Evolutionary conservation across 495 filamentous ascomycete species (phyloP).

Genomic region (Hypoxylon subgilvum): DNA sequence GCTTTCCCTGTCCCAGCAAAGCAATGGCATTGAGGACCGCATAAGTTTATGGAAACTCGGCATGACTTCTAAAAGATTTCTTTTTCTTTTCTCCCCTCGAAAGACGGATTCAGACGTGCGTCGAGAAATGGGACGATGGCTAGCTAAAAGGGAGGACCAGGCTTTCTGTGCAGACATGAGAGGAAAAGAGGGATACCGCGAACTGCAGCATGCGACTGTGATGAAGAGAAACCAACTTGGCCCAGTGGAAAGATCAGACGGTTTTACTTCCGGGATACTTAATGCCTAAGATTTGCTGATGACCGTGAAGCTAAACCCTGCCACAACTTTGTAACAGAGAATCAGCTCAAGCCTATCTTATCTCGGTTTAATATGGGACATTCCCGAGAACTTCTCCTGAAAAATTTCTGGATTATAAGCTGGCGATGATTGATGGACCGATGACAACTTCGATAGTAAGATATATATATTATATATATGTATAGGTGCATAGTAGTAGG

Average conservation of each 20-base stretch:
- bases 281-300: constrained; percentile 18
- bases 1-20: constrained; percentile 32
- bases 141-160: constrained; percentile 39
- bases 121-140: constrained; percentile 32
- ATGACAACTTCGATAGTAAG: too few relatives aligned
- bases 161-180: constrained; percentile 33
- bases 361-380: too few relatives aligned
- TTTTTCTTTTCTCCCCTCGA: constrained; percentile 39
- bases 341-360: too few relatives aligned
- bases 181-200: constrained; percentile 20
- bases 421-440: too few relatives aligned
- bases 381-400: too few relatives aligned
- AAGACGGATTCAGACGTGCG: constrained; percentile 32
- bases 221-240: constrained; percentile 35
- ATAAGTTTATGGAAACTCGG: constrained; percentile 41
- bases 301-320: constrained; percentile 8
- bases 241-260: constrained; percentile 39
- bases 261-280: constrained; percentile 18
- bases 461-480: neutral
- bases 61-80: constrained; percentile 45
- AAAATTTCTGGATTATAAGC: too few relatives aligned
- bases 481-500: neutral
- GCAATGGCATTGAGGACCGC: constrained; percentile 28
- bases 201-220: constrained; percentile 25
- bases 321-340: constrained; percentile 7